phyloP scores from a whole-genome alignment of 331 rosid species.

The Phaseolus coccineus region DNA sequence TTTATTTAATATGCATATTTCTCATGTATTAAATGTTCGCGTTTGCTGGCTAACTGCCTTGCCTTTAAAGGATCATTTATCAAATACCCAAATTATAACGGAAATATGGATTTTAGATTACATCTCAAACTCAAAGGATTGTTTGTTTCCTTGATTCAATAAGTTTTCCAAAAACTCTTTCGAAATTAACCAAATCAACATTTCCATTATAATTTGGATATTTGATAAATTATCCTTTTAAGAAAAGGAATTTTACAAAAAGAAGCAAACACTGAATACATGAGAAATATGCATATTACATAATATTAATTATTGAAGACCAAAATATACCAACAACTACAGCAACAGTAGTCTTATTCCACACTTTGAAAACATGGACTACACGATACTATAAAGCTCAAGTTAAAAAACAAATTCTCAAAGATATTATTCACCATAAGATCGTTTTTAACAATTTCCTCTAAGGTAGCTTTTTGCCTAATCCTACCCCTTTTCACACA shows the following conservation, averaged over 20 bases:
- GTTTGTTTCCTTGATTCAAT: background rate
- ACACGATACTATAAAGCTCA: background rate
- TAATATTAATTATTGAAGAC: constrained; percentile 23
- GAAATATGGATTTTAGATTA: background rate
- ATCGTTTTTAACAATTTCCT: background rate
- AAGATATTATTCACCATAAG: background rate
- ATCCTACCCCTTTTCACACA: background rate
- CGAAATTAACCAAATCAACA: constrained; percentile 14
- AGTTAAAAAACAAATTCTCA: background rate
- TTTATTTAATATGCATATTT: constrained; percentile 6
- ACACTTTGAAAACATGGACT: background rate
- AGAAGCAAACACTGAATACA: constrained; percentile 9
- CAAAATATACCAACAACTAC: background rate
- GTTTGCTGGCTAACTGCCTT: background rate
- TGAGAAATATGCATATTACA: background rate
- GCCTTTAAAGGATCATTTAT: constrained; percentile 21
- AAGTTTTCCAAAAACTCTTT: background rate
- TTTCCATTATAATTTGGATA: background rate
- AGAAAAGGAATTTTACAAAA: background rate
- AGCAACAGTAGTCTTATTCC: background rate
- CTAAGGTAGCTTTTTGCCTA: background rate
- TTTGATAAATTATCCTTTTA: constrained; percentile 24
- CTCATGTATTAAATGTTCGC: constrained; percentile 4
- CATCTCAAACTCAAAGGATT: background rate
- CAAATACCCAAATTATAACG: constrained; percentile 1